Evolutionary conservation across 192 early-diverging fungal species (phyloP).

Genomic region (Gonapodya sp.): DNA sequence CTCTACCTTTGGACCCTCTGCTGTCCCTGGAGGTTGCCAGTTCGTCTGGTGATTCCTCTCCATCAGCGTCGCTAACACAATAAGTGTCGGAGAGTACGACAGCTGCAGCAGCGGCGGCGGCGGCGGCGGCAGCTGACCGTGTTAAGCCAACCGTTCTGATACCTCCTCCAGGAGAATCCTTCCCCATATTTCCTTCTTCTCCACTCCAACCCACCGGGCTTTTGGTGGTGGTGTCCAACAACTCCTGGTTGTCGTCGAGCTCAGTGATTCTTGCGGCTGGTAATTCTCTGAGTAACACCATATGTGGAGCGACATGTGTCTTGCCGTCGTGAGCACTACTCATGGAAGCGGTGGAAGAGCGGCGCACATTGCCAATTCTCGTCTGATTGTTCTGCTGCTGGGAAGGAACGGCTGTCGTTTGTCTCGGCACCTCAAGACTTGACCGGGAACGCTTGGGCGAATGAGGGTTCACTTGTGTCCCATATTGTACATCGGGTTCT

Average conservation of each 20-base stretch:
- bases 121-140: not conserved
- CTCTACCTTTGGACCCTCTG: not conserved
- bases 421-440: not conserved
- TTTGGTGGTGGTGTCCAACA: too few relatives aligned
- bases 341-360: too few relatives aligned
- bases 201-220: not conserved
- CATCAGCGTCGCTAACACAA: not conserved
- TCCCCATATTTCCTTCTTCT: not conserved
- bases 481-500: too few relatives aligned
- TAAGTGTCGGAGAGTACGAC: not conserved
- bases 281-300: not conserved
- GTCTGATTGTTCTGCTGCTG: too few relatives aligned
- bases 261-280: not conserved
- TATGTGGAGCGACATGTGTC: not conserved
- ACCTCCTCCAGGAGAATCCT: not conserved
- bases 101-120: not conserved
- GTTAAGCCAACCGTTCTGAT: too few relatives aligned
- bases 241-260: not conserved
- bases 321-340: too few relatives aligned
- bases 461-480: too few relatives aligned
- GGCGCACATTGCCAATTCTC: too few relatives aligned
- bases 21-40: not conserved
- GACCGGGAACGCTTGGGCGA: not conserved
- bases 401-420: too few relatives aligned
- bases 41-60: not conserved